Percentiles rank a stretch among this genome's conserved stretches.
phyloP scores from a whole-genome alignment of 371 early-diverging fungal genomes.

The Phascolomyces articulosus region DNA sequence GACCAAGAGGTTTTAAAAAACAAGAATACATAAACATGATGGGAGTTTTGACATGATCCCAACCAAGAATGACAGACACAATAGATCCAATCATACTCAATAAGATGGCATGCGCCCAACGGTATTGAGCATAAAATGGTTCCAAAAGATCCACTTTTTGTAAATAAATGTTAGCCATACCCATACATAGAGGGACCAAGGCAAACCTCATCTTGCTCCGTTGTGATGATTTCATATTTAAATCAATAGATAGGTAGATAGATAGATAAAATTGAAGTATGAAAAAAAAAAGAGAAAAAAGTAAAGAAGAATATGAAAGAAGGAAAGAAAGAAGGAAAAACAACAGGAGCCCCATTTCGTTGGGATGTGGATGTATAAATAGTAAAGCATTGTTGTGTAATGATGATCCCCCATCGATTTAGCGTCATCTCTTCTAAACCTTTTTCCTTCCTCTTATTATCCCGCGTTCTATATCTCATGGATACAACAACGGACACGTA shows the following conservation, averaged over 20 bases:
- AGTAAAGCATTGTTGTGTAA: too few relatives aligned
- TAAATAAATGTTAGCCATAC: slow-evolving; percentile 21
- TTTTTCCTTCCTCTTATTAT: background rate
- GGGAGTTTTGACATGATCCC: slow-evolving; percentile 47
- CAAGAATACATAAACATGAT: slow-evolving; percentile 70
- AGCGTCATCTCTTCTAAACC: background rate
- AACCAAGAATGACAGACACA: slow-evolving; percentile 24
- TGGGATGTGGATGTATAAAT: too few relatives aligned
- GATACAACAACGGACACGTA: too few relatives aligned
- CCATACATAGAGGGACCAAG: slow-evolving; percentile 27
- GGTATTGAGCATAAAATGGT: slow-evolving; percentile 29
- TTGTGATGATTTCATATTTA: slow-evolving; percentile 14
- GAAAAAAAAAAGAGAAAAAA: slow-evolving; percentile 8
- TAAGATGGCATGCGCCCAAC: slow-evolving; percentile 23
- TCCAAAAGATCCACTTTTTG: slow-evolving; percentile 16
- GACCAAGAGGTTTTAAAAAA: slow-evolving; percentile 78
- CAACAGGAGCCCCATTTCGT: background rate
- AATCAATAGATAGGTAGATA: background rate
- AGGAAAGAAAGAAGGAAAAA: slow-evolving; percentile 8
- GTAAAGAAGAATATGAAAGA: slow-evolving; percentile 15
- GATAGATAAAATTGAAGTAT: background rate
- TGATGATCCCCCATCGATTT: background rate
- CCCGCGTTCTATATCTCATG: too few relatives aligned
- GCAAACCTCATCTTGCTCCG: slow-evolving; percentile 14
- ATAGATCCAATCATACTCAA: slow-evolving; percentile 26